Base-by-base conservation (phyloP, 1,284 basidiomycete genomes). In the Ceratobasidium sp. region DNA sequence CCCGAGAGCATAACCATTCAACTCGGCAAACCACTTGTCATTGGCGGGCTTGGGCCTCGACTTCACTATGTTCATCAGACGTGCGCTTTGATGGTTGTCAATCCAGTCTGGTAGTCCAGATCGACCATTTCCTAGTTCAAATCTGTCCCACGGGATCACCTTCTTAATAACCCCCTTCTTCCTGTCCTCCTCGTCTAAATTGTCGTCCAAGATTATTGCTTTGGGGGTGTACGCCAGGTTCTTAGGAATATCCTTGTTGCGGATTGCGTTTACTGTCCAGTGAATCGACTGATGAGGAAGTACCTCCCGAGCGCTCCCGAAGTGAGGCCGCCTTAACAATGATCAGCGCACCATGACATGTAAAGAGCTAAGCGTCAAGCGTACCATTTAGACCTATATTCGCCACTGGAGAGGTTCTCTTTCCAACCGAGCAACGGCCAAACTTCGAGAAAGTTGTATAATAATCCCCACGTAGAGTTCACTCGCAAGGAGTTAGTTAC, bases 401-500 rank as follows among this genome's bases (percentile, higher is more conserved):
- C 33, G 28, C 58, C 58, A 4, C 28, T n/a, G 12, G 58, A 33
- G 12, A 60, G 10, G 26, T 60, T 33, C 3, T 60, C 39, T 20
- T 33, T 60, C 58, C 58, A 60, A 33, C 7, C 7, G 28, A 60
- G 10, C 4, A 60, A 60, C 10, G 58, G 58, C 10, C 4, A 1
- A 33, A 33, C 3, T 39, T 60, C 58, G 28, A 60, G 58, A 28
- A 60, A 12, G 26, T 15, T 33, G 12, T 39, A 60, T 3, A 1
- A 1, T 1, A 60, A 39, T 33, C 28, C 28, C 28, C 28, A 3
- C 58, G 33, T 60, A 39, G 58, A 60, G 1, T 60, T 33, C 12
- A 33, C 33, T 33, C 33, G 33, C 53, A 70, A n/a, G 3, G 68
- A 70, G n/a, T 70, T 49, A 10, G 68, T 70, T 20, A 70, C 53